phyloP scores from a whole-genome alignment of 148 eudicot genomes.

The Dysphania ambrosioides region DNA sequence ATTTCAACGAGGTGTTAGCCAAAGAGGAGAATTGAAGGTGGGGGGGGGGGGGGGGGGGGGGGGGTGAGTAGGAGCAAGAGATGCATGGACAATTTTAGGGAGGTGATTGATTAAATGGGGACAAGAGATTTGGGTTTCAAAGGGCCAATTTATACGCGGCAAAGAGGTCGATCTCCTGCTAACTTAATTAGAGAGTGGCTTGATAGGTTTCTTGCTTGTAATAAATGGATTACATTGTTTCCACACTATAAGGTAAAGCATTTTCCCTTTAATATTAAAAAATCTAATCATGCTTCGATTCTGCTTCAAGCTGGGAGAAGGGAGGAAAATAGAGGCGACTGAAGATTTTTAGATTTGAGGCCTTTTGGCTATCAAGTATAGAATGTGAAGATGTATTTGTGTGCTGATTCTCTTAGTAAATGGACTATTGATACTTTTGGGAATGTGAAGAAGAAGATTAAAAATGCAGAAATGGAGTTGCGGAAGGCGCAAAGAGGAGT shows the following conservation, averaged over 20 bases:
- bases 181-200: not conserved
- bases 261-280: not conserved
- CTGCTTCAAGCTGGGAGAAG: not conserved
- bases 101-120: no score
- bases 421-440: not conserved
- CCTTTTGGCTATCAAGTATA: not conserved
- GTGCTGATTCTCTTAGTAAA: fast-evolving
- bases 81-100: no score
- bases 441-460: no score
- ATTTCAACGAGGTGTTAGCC: no score
- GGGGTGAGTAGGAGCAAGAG: no score
- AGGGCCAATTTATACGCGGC: no score
- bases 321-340: no score
- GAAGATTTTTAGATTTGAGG: no score
- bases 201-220: not conserved
- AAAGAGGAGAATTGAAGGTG: no score
- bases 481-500: not conserved
- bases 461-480: fast-evolving
- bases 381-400: not conserved
- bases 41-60: no score
- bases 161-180: no score
- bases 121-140: no score
- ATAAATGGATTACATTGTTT: not conserved
- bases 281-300: not conserved
- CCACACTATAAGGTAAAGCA: not conserved